Base-by-base conservation (phyloP, 768 basidiomycete genomes). In the Podaxis pistillaris region DNA sequence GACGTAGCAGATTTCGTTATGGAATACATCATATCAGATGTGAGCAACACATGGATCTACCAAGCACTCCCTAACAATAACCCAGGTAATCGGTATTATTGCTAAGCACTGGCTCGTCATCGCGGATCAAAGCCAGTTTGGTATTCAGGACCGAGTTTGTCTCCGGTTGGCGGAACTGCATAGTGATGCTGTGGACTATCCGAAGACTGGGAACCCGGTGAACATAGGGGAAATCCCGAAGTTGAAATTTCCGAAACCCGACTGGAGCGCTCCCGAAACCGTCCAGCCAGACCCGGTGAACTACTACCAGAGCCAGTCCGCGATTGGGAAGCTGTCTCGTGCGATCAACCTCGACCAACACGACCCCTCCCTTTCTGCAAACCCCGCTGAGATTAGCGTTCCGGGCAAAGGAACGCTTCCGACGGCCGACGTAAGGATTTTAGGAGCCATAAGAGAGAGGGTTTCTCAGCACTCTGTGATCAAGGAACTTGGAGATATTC, bases 1-100 rank as follows among this genome's bases (percentile, higher is more conserved):
- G 88, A 90, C 68, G 82, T 91, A 9, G 85, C 83, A 0, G 82
- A 88, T 53, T 91, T 90, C 67, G 79, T 91, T 1, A 78, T 84
- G 52, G 85, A 90, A 61, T 90, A 84, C 63, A 86, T 90, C 58
- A 83, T 76, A 68, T 86, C 80, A 50, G 86, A 90, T 66, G 84
- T 86, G 64, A 53, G 53, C 50, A 46, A n/a, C 44, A 56, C 40
- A 5, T 33, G 40, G 30, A 22, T 57, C 12, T 58, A 12, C 56
- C 22, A 47, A 9, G 6, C 7, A 12, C n/a, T 53, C 30, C 6
- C 41, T 37, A n/a, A 56, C 58, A 44, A 4, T n/a, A 36, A 11
- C 30, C 53, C 56, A 85, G 83, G 78, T 83, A 28, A 72, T 90
- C 13, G 87, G 87, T 12, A 76, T 87, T 37, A 79, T 88, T 26